Evolutionary conservation across 2,329 filamentous ascomycete species (phyloP), one percentile per base, ranked within the genome.

Genomic region (Graphilbum fragrans): DNA sequence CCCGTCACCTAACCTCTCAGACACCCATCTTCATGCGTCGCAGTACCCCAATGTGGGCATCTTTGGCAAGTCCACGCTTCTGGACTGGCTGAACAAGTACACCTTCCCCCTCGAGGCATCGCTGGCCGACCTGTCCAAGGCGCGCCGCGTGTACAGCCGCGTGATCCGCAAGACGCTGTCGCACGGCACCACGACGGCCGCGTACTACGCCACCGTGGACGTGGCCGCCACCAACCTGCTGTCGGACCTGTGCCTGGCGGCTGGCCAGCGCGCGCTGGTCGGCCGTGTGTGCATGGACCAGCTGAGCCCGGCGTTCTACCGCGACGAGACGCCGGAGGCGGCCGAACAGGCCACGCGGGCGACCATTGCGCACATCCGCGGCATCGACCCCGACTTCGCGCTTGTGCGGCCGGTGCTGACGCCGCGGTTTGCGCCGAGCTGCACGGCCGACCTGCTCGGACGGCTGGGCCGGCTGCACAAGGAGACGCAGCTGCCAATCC

Each of bases 211-310:
- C 44, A 96, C 92, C 21, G 78, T 86, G 47, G 80, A 94, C 57
- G 83, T 94, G 1, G 69, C 75, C 1, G 78, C 87, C 2, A 98
- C 92, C n/a, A 95, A 94, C 56, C 72, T 94, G 8, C 79, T 98
- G 6, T 84, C 88, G 1, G 77, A 86, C 48, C 74, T 95, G 17
- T 95, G 90, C 54, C 69, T 85, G n/a, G 57, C 64, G 1, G 65
- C 75, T 21, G 92, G 92, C 35, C 92, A 98, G 62, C 72, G 92
- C 41, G 92, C 92, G 7, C 84, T 96, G 49, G 75, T 98, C 33
- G 92, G 92, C 25, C 73, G 92, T 33, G 85, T 93, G n/a, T 95
- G 88, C 66, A 96, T 98, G 92, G 86, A 96, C 58, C 71, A 72
- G 23, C 58, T 82, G 5, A 80, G 77, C 31, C 88, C 88, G 0